Conservation (phyloP, 148 eudicot species). For the Rhododendron williamsianum region DNA sequence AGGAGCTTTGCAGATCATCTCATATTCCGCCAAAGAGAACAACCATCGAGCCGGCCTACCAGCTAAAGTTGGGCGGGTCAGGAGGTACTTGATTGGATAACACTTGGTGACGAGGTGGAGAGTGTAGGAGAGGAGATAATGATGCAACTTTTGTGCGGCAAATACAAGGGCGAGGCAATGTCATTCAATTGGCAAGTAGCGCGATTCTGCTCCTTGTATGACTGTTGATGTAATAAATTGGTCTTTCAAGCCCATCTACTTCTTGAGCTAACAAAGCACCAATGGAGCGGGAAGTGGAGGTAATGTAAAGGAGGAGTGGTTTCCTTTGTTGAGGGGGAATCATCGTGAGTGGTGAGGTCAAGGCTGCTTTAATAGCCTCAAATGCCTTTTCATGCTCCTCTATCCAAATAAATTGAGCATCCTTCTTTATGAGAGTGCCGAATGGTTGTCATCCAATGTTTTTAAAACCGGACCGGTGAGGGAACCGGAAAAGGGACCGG, state of each 20-base stretch:
- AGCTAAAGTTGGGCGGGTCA: too few species aligned
- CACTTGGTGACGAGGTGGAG: background rate
- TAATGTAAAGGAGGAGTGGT: background rate
- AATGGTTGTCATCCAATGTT: too few species aligned
- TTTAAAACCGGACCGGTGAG: too few species aligned
- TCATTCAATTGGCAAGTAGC: background rate
- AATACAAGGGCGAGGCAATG: too few species aligned
- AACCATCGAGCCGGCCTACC: too few species aligned
- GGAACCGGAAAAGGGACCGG: too few species aligned
- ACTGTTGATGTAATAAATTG: background rate
- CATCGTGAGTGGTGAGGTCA: background rate
- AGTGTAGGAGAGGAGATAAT: background rate
- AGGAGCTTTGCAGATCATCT: background rate
- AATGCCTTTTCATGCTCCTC: background rate
- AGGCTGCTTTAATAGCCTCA: background rate
- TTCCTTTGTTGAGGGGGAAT: background rate
- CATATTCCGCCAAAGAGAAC: background rate
- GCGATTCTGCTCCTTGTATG: background rate
- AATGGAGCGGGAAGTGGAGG: background rate
- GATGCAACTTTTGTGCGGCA: background rate
- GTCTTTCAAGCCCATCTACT: background rate
- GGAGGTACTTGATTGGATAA: background rate
- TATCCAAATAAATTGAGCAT: background rate
- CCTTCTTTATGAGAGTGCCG: background rate
- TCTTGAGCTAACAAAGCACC: background rate